Base-by-base conservation (phyloP, 2,329 filamentous ascomycete genomes). In the Xylaria sp. region DNA sequence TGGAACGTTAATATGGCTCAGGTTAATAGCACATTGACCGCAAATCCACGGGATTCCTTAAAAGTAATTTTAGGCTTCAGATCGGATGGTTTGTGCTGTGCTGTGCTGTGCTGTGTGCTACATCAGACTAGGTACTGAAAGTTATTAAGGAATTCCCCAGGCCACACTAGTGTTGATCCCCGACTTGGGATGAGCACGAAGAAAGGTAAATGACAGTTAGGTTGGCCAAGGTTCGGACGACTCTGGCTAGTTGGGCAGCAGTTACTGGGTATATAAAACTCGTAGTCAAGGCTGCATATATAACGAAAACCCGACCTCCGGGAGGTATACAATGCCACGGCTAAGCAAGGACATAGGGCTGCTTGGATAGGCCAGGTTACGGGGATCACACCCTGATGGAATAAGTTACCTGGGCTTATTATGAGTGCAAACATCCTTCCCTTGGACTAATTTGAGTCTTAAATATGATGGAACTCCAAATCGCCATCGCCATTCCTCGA, bases 201-300 rank as follows among this genome's bases (percentile, higher is more conserved):
- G 34, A 21, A 30, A 53, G n/a, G 51, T 12, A 19, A 36, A 53
- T 2, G 17, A 27, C 12, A 21, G 61, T 54, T 65, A 64, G 32
- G 42, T 51, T 64, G 50, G 55, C 53, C 9, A 30, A 42, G 55
- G 53, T n/a, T 34, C 50, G 39, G 11, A 42, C 14, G 56, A 21
- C 45, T 67, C 68, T 57, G 51, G 32, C 9, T 14, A 42, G 48
- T 12, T 34, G 42, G 51, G 54, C 47, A 47, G 30, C 45, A 59
- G 53, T 54, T 61, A 36, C 45, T 59, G 55, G 7, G 68, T 70
- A 71, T 70, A 69, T 54, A 69, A 54, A 39, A 39, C n/a, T 56
- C 27, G 34, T 19, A 36, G 34, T 7, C 11, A 11, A 36, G 34
- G 34, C 34, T 7, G 34, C 34, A 36, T 36, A 1, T 8, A 11